Evolutionary conservation across 805 yeast genomes (phyloP).

Genomic region (Torulaspora franciscae): DNA sequence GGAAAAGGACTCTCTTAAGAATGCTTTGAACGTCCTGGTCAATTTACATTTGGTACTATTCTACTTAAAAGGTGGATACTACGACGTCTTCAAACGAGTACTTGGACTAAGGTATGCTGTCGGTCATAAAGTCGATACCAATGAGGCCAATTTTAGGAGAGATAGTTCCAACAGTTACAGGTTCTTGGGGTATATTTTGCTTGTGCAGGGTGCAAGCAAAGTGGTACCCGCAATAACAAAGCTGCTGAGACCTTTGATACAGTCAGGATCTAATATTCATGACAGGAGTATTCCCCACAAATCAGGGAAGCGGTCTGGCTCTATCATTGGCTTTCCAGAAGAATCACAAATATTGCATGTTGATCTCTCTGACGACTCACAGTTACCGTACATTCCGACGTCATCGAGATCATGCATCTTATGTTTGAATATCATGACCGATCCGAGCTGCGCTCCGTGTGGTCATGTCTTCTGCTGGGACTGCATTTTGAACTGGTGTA

Average conservation of each 20-base stretch:
- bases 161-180: constrained; percentile 53
- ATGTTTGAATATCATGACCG: constrained; percentile 71
- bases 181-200: constrained; percentile 59
- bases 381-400: constrained; percentile 64
- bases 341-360: constrained; percentile 29
- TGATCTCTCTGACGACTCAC: constrained; percentile 51
- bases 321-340: constrained; percentile 11
- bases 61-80: constrained; percentile 78
- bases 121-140: constrained; percentile 52
- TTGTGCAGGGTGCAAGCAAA: constrained; percentile 40
- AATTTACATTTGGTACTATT: constrained; percentile 76
- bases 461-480: constrained; percentile 94
- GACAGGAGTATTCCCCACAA: not conserved
- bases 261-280: not conserved
- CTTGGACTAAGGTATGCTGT: constrained; percentile 76
- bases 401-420: constrained; percentile 74
- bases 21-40: constrained; percentile 47
- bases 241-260: constrained; percentile 3
- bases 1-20: constrained; percentile 29
- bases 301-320: not conserved
- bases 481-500: constrained; percentile 84
- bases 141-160: constrained; percentile 33
- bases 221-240: constrained; percentile 7
- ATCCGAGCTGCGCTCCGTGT: constrained; percentile 83
- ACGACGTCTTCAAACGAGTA: constrained; percentile 68